Evolutionary conservation across 1,284 basidiomycete species (phyloP).

Genomic region (Pseudozyma tsukubaensis): DNA sequence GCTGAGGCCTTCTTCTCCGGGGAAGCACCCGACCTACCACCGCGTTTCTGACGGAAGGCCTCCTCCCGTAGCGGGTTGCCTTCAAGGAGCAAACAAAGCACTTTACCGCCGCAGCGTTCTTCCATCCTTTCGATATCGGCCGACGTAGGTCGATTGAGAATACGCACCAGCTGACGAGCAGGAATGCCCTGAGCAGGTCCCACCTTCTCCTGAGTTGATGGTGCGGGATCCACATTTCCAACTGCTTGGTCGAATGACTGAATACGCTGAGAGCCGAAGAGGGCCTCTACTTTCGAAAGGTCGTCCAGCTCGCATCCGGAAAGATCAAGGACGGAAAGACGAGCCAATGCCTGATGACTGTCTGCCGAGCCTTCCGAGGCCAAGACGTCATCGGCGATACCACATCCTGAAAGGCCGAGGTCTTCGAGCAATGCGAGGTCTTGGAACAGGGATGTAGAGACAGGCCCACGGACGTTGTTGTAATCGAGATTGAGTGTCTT

Average conservation of each 20-base stretch:
- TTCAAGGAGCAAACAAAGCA: slow-evolving; percentile 52
- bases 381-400: slow-evolving; percentile 59
- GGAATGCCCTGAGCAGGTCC: slow-evolving; percentile 23
- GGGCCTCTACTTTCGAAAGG: slow-evolving; percentile 44
- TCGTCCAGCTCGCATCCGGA: slow-evolving; percentile 59
- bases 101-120: slow-evolving; percentile 15
- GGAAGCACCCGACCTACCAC: slow-evolving; percentile 37
- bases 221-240: slow-evolving; percentile 16
- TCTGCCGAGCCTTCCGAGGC: background rate
- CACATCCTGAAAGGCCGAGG: slow-evolving; percentile 57
- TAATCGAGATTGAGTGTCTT: slow-evolving; percentile 50
- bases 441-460: slow-evolving; percentile 42
- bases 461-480: slow-evolving; percentile 58
- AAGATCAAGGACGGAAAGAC: slow-evolving; percentile 53
- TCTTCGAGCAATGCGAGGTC: slow-evolving; percentile 41
- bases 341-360: slow-evolving; percentile 19
- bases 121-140: slow-evolving; percentile 32
- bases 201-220: background rate
- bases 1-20: slow-evolving; percentile 29
- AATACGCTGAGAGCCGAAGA: slow-evolving; percentile 53
- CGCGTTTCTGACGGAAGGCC: slow-evolving; percentile 54
- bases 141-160: slow-evolving; percentile 32
- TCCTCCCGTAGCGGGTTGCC: slow-evolving; percentile 58
- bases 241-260: slow-evolving; percentile 37
- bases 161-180: slow-evolving; percentile 50